These are phyloP conservation scores for Sugiyamaella qingdaonensis DNA, from an alignment of 805 yeast species.

Conservation along the genomic window DNA sequence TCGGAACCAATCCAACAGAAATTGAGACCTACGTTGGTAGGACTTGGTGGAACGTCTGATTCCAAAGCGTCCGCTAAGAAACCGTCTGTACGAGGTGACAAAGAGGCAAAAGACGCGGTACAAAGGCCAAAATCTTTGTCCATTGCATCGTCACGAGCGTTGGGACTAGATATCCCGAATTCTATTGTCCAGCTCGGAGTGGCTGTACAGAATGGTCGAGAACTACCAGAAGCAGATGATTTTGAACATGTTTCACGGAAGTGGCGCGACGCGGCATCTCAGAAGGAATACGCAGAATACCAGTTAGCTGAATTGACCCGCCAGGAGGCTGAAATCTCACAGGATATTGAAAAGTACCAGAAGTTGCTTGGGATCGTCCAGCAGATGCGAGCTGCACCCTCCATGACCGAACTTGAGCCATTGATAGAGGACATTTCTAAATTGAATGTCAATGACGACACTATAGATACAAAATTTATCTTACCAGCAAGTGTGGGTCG, in stretches of 20 bases:
- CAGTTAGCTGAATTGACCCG: conserved; percentile 21
- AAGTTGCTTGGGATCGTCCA: conserved; percentile 30
- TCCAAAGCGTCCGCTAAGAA: neutral
- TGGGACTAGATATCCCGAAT: neutral
- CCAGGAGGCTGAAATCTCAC: conserved; percentile 18
- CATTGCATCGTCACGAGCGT: neutral
- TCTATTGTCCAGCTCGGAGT: neutral
- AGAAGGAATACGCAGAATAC: conserved; percentile 23
- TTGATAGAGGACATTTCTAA: conserved; percentile 26
- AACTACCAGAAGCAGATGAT: conserved; percentile 14
- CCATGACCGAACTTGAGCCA: neutral
- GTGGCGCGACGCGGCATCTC: conserved; percentile 25
- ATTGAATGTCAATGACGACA: conserved; percentile 17
- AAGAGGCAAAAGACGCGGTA: neutral
- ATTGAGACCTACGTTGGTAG: conserved; percentile 61
- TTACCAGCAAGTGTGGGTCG: conserved; percentile 21
- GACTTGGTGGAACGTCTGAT: conserved; percentile 49
- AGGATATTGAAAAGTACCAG: conserved; percentile 31
- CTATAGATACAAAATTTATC: conserved; percentile 26
- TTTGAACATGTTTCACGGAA: conserved; percentile 27
- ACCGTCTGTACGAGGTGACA: neutral
- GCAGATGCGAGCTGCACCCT: conserved; percentile 16
- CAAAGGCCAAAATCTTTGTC: neutral
- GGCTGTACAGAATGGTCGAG: neutral
- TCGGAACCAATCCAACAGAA: conserved; percentile 73